Percentiles rank a stretch among this genome's conserved stretches.
Conservation (phyloP, 805 yeast species). For the Candida vartiovaarae region DNA sequence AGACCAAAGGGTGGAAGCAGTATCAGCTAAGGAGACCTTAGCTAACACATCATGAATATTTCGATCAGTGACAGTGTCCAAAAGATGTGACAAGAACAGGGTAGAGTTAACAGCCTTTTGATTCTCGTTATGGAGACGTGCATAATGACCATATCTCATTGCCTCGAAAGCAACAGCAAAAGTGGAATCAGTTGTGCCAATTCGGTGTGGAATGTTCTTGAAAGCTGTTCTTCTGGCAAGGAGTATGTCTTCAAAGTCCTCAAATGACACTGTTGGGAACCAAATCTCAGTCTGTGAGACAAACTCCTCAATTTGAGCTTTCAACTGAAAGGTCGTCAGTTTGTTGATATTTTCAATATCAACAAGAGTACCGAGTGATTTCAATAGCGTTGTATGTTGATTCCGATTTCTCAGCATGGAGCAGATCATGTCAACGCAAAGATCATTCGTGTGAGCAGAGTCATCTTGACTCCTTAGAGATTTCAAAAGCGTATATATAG, state of each 20-base stretch:
- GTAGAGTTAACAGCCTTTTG: slow-evolving; percentile 50
- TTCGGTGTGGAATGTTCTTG: slow-evolving; percentile 2
- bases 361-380: slow-evolving; percentile 8
- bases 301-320: slow-evolving; percentile 2
- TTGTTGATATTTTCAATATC: slow-evolving; percentile 8
- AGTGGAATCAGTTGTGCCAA: slow-evolving; percentile 11
- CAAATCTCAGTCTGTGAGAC: slow-evolving; percentile 23
- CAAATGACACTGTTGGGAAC: slow-evolving; percentile 31
- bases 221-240: slow-evolving; percentile 34
- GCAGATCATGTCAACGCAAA: slow-evolving; percentile 17
- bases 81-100: slow-evolving; percentile 35
- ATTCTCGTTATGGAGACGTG: slow-evolving; percentile 30
- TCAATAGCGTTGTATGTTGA: slow-evolving; percentile 1
- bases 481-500: slow-evolving; percentile 47
- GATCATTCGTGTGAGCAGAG: neutral
- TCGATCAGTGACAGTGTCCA: slow-evolving; percentile 13
- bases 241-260: slow-evolving; percentile 36
- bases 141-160: slow-evolving; percentile 33
- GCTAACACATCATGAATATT: neutral
- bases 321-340: neutral
- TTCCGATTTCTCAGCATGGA: slow-evolving; percentile 4
- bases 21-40: slow-evolving; percentile 28
- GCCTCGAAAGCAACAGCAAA: slow-evolving; percentile 31
- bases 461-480: slow-evolving; percentile 29
- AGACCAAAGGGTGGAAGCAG: slow-evolving; percentile 61